These are phyloP conservation scores for Ustilago crameri DNA, from an alignment of 1,284 basidiomycete species.

Conservation along the genomic window DNA sequence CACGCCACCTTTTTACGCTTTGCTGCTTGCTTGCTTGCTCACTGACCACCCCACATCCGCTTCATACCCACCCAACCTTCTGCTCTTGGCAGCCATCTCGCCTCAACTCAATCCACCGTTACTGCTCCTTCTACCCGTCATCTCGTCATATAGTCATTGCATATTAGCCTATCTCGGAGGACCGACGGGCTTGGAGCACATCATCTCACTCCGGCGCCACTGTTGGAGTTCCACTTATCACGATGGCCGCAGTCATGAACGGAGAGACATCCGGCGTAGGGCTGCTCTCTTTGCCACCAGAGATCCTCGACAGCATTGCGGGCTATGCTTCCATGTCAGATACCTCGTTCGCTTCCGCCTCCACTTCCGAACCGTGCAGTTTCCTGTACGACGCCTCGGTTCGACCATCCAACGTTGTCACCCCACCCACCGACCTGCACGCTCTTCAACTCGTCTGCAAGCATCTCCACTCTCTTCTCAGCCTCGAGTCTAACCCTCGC, in stretches of 20 bases:
- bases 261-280: constrained; percentile 13
- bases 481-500: constrained; percentile 45
- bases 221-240: too few species aligned
- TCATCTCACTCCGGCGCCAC: too few species aligned
- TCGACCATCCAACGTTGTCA: constrained; percentile 25
- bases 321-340: constrained; percentile 40
- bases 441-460: constrained; percentile 51
- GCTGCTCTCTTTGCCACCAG: constrained; percentile 47
- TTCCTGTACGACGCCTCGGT: constrained; percentile 35
- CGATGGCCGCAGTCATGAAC: constrained; percentile 6
- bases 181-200: too few species aligned
- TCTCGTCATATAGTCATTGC: too few species aligned
- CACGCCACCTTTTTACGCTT: not conserved
- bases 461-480: constrained; percentile 49
- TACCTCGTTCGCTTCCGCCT: constrained; percentile 23
- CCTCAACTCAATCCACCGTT: too few species aligned
- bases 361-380: constrained; percentile 28
- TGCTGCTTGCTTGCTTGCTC: too few species aligned
- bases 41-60: too few species aligned
- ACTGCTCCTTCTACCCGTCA: too few species aligned
- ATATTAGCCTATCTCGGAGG: too few species aligned
- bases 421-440: constrained; percentile 51
- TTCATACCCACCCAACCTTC: too few species aligned
- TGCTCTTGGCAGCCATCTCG: too few species aligned
- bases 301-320: constrained; percentile 58